phyloP scores from a whole-genome alignment of 78 protist genomes.

The Monocercomonoides exilis region DNA sequence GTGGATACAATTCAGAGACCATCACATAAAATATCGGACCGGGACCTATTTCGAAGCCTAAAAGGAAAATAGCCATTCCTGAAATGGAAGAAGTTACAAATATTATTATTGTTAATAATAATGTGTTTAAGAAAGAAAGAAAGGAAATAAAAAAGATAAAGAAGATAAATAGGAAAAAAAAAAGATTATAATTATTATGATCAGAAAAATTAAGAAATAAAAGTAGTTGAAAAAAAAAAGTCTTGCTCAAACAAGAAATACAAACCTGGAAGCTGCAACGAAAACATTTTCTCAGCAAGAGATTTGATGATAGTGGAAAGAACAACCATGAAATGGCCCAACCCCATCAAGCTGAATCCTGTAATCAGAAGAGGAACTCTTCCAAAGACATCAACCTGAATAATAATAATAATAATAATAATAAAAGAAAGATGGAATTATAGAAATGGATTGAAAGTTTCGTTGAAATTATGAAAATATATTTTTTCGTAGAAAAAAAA shows the following conservation, averaged over 20 bases:
- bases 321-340: not conserved
- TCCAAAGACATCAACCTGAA: not conserved
- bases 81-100: not conserved
- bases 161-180: not conserved
- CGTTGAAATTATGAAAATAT: no score
- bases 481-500: no score
- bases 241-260: not conserved
- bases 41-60: slow-evolving; percentile 12
- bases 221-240: not conserved
- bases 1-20: not conserved
- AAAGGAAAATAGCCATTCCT: not conserved
- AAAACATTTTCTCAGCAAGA: not conserved
- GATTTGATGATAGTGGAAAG: not conserved
- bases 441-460: no score
- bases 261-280: not conserved
- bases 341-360: not conserved
- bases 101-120: not conserved
- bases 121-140: no score
- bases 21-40: slow-evolving; percentile 15
- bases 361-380: not conserved
- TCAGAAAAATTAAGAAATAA: no score
- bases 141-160: no score
- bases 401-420: not conserved
- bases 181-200: not conserved
- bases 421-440: no score